phyloP scores from a whole-genome alignment of 2,329 filamentous ascomycete genomes.

The Monilinia vaccinii-corymbosi region DNA sequence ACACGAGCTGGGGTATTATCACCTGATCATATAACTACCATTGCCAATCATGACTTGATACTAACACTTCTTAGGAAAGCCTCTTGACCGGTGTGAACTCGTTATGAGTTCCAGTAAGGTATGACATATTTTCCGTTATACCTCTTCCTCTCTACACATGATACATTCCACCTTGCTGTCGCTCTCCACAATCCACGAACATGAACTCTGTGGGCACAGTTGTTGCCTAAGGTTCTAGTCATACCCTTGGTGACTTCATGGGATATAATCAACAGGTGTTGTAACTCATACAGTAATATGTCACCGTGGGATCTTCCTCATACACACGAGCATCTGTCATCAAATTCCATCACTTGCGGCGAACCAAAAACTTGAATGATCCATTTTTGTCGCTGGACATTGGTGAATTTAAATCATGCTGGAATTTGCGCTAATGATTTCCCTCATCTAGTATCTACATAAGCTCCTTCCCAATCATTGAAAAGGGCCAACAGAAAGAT shows the following conservation, averaged over 20 bases:
- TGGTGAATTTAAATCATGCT: neutral
- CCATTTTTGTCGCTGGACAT: neutral
- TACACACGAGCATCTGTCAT: neutral
- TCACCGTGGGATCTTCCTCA: neutral
- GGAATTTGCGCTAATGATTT: neutral
- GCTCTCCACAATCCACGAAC: neutral
- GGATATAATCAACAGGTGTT: neutral
- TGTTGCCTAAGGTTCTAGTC: neutral
- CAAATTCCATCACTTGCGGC: neutral
- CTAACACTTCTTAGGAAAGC: neutral
- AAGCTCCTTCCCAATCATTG: neutral
- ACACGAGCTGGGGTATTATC: neutral
- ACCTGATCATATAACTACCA: neutral
- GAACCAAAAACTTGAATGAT: neutral
- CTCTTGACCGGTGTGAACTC: neutral
- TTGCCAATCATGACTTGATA: neutral
- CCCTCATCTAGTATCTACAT: neutral
- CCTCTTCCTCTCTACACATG: neutral
- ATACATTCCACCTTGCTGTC: neutral
- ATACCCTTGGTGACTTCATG: neutral
- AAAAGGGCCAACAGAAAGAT: neutral
- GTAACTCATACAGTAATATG: neutral
- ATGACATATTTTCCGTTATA: too few relatives aligned
- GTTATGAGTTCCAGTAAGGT: neutral
- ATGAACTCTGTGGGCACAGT: too few relatives aligned